Percentiles rank a stretch among this genome's conserved stretches.
Evolutionary conservation across 164 flowering plant species (phyloP).

Genomic region (Malania oleifera): DNA sequence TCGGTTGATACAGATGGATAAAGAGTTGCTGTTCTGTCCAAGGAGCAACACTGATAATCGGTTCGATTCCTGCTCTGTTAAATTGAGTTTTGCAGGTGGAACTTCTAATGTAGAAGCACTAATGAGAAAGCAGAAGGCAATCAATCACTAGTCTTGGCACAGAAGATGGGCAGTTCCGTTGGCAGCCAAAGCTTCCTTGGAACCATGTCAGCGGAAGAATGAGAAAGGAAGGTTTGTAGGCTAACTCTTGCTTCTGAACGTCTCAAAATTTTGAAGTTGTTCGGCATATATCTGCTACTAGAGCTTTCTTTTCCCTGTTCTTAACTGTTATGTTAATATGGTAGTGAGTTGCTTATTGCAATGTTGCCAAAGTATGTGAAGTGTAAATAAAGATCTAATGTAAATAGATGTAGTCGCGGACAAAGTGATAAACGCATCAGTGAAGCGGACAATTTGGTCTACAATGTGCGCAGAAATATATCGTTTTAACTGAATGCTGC

Average conservation of each 20-base stretch:
- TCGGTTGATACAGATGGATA: conserved; percentile 3
- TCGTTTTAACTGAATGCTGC: background rate
- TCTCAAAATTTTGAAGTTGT: conserved; percentile 3
- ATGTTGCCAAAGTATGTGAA: background rate
- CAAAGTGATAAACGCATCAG: too few relatives aligned
- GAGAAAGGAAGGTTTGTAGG: conserved; percentile 20
- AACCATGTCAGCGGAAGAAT: conserved; percentile 5
- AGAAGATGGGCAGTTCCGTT: conserved; percentile 16
- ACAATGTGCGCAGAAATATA: conserved; percentile 11
- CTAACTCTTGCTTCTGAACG: conserved; percentile 4
- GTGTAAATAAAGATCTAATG: conserved; percentile 8
- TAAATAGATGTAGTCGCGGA: conserved; percentile 1
- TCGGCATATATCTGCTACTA: background rate
- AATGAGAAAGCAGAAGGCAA: conserved; percentile 23
- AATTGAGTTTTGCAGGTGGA: conserved; percentile 3
- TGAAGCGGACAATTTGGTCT: conserved; percentile 4
- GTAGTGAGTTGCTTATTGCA: conserved; percentile 3
- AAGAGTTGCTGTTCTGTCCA: conserved; percentile 1
- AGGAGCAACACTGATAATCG: conserved; percentile 1
- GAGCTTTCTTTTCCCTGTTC: background rate
- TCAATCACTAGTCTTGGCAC: background rate
- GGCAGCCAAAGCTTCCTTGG: conserved; percentile 21
- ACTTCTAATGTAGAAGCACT: background rate
- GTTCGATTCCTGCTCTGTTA: background rate
- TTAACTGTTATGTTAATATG: background rate